Conservation (phyloP, 768 basidiomycete species). For the Favolaschia claudopus region DNA sequence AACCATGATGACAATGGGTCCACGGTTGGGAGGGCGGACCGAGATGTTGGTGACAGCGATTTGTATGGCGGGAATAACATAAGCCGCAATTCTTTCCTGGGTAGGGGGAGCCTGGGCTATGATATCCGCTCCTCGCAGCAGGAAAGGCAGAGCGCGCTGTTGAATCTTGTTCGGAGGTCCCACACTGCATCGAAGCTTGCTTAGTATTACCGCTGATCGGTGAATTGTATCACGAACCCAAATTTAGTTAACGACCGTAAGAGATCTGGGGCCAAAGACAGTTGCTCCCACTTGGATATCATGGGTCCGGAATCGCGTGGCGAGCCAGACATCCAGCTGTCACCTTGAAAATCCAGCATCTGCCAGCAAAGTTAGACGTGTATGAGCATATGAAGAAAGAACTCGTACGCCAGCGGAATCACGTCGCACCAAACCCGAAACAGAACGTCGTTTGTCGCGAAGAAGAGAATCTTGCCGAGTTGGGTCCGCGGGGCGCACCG, state of each 20-base stretch:
- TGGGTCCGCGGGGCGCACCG: conserved; percentile 61
- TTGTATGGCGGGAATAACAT: conserved; percentile 91
- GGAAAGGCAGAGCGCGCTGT: conserved; percentile 94
- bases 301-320: conserved; percentile 79
- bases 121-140: conserved; percentile 92
- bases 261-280: conserved; percentile 85
- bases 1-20: conserved; percentile 90
- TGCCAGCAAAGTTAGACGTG: conserved; percentile 34
- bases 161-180: conserved; percentile 99
- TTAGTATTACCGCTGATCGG: background rate
- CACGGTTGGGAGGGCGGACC: conserved; percentile 67
- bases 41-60: conserved; percentile 73
- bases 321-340: conserved; percentile 59
- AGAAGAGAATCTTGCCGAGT: conserved; percentile 51
- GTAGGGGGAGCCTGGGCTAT: conserved; percentile 99
- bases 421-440: conserved; percentile 70
- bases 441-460: conserved; percentile 81
- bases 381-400: conserved; percentile 14
- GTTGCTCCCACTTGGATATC: conserved; percentile 96
- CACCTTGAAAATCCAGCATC: conserved; percentile 64
- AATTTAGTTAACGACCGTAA: conserved; percentile 91
- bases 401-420: conserved; percentile 75
- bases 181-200: conserved; percentile 58
- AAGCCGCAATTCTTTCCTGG: conserved; percentile 97
- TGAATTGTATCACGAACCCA: conserved; percentile 66